Percentiles rank a stretch among this genome's conserved stretches.
Evolutionary conservation across 2,329 filamentous ascomycete genomes (phyloP).

Genomic region (Elsinoe arachidis): DNA sequence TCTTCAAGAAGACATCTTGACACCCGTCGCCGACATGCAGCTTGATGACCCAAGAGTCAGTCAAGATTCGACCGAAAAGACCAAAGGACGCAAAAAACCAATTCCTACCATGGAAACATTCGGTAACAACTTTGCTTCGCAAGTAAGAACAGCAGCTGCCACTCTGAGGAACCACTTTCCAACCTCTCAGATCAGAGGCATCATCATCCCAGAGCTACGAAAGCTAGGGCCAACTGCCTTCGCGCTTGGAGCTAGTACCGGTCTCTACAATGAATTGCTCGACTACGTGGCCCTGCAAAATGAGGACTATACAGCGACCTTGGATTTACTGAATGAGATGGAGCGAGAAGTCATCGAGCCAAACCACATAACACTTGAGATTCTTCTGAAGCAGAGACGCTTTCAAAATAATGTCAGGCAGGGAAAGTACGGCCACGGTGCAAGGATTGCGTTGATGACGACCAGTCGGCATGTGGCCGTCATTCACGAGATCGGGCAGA

Average conservation of each 20-base stretch:
- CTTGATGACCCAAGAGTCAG: conserved; percentile 13
- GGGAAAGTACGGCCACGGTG: conserved; percentile 16
- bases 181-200: conserved; percentile 51
- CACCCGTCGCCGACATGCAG: conserved; percentile 13
- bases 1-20: conserved; percentile 58
- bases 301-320: conserved; percentile 48
- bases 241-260: conserved; percentile 60
- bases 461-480: neutral
- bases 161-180: conserved; percentile 52
- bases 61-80: neutral
- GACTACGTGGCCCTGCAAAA: conserved; percentile 53
- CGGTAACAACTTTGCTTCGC: conserved; percentile 56
- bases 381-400: conserved; percentile 28
- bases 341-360: conserved; percentile 27
- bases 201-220: conserved; percentile 59
- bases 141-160: conserved; percentile 49
- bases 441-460: conserved; percentile 28
- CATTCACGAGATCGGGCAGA: neutral
- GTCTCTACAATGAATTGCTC: conserved; percentile 61
- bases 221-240: conserved; percentile 60
- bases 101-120: conserved; percentile 32
- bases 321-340: conserved; percentile 42
- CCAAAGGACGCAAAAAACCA: neutral
- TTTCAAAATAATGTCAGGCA: conserved; percentile 21
- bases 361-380: conserved; percentile 32